Percentiles rank a stretch among this genome's conserved stretches.
Evolutionary conservation across 192 early-diverging fungal species (phyloP).

Genomic region (Helicostylum pulchrum): DNA sequence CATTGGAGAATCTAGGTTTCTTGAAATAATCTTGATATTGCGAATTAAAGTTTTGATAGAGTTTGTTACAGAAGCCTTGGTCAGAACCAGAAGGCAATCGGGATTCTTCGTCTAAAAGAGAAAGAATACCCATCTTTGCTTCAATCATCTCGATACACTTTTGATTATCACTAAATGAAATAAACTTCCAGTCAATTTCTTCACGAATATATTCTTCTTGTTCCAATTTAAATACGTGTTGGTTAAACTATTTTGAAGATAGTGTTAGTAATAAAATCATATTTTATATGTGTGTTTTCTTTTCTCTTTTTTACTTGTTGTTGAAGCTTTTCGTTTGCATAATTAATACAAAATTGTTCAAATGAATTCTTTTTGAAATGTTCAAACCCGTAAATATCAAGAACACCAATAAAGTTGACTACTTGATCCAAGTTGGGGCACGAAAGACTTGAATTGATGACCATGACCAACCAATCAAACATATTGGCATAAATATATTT

Average conservation of each 20-base stretch:
- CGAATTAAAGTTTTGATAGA: slow-evolving; percentile 83
- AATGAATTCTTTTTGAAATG: slow-evolving; percentile 99
- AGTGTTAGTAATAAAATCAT: neutral
- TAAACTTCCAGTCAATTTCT: slow-evolving; percentile 97
- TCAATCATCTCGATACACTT: slow-evolving; percentile 99
- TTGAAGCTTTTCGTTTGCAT: slow-evolving; percentile 97
- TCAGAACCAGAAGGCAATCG: slow-evolving; percentile 87
- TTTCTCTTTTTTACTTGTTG: slow-evolving; percentile 55
- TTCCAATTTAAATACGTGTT: slow-evolving; percentile 99
- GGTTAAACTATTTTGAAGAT: slow-evolving; percentile 77
- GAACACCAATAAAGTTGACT: slow-evolving; percentile 88
- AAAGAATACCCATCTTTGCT: slow-evolving; percentile 88
- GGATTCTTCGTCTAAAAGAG: slow-evolving; percentile 87
- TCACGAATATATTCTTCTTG: slow-evolving; percentile 98
- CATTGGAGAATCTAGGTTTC: slow-evolving; percentile 88
- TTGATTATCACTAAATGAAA: slow-evolving; percentile 98
- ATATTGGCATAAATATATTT: slow-evolving; percentile 96
- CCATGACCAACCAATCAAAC: slow-evolving; percentile 95
- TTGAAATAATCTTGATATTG: slow-evolving; percentile 76
- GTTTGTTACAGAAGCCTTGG: slow-evolving; percentile 78
- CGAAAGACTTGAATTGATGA: slow-evolving; percentile 83
- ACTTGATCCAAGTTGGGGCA: slow-evolving; percentile 40
- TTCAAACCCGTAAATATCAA: slow-evolving; percentile 99
- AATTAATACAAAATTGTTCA: slow-evolving; percentile 99
- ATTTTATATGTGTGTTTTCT: too few species aligned